phyloP scores from a whole-genome alignment of 495 filamentous ascomycete species.

The Penicillium canariense region DNA sequence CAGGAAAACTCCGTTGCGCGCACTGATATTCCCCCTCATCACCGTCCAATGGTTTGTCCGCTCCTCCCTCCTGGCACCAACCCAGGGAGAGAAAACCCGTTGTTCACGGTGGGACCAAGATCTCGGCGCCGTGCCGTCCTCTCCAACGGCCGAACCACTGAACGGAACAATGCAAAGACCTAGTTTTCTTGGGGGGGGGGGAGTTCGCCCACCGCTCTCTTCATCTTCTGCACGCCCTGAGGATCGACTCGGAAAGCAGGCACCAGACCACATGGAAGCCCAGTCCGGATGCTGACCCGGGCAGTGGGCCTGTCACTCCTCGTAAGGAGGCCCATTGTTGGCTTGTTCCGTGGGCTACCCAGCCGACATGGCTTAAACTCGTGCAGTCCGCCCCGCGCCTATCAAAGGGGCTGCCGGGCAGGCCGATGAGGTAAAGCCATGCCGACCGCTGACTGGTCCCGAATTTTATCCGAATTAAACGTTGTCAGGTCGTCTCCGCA shows the following conservation, averaged over 20 bases:
- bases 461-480: constrained; percentile 12
- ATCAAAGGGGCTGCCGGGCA: not conserved
- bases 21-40: too few species aligned
- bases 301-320: constrained; percentile 15
- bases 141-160: not conserved
- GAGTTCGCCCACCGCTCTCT: constrained; percentile 1
- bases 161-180: not conserved
- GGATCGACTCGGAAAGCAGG: constrained; percentile 33
- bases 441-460: not conserved
- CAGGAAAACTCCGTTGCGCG: constrained; percentile 11
- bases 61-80: too few species aligned
- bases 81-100: not conserved
- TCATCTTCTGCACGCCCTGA: constrained; percentile 17
- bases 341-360: too few species aligned
- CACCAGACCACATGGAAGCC: constrained; percentile 35
- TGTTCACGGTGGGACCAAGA: constrained; percentile 20
- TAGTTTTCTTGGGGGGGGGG: not conserved
- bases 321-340: too few species aligned
- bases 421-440: not conserved
- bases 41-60: not conserved
- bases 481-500: constrained; percentile 6
- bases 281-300: constrained; percentile 26
- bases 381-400: too few species aligned
- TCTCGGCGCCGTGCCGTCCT: constrained; percentile 27
- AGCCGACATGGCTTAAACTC: too few species aligned